Evolutionary conservation across 2,329 filamentous ascomycete genomes (phyloP).

Genomic region (Sclerotiophoma versabilis): DNA sequence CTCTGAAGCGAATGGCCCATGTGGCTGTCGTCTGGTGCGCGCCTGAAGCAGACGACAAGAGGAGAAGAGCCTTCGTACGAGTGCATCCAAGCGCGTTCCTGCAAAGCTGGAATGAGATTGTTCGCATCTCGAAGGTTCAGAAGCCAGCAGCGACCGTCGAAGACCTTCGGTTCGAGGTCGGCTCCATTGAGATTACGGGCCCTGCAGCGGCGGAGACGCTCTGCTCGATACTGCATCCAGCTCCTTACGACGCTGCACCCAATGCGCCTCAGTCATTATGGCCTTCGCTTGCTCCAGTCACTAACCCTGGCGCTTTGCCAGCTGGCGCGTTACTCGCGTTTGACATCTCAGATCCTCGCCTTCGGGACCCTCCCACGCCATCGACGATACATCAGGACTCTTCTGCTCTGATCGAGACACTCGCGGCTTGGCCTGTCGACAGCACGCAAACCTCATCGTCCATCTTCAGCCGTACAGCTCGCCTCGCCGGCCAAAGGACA

Average conservation of each 20-base stretch:
- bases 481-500: constrained; percentile 69
- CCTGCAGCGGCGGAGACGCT: constrained; percentile 83
- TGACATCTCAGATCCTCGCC: constrained; percentile 77
- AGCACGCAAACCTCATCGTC: constrained; percentile 54
- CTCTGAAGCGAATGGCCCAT: constrained; percentile 69
- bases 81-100: constrained; percentile 83
- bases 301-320: constrained; percentile 69
- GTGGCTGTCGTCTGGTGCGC: constrained; percentile 77
- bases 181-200: constrained; percentile 73
- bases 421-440: constrained; percentile 74
- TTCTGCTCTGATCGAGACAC: constrained; percentile 57
- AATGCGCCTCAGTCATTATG: constrained; percentile 47
- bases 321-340: constrained; percentile 75
- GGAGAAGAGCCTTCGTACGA: constrained; percentile 70
- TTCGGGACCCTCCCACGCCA: constrained; percentile 75
- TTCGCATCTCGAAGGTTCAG: constrained; percentile 64
- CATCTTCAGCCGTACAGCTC: constrained; percentile 73
- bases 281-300: constrained; percentile 38
- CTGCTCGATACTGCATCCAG: constrained; percentile 69
- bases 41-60: constrained; percentile 36
- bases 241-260: constrained; percentile 19
- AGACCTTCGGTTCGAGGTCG: constrained; percentile 75
- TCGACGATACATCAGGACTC: constrained; percentile 39
- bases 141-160: constrained; percentile 69
- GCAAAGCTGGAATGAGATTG: constrained; percentile 70